Base-by-base conservation (phyloP, 108 stramenopile species). In the Pseudonitzschia pungens region DNA sequence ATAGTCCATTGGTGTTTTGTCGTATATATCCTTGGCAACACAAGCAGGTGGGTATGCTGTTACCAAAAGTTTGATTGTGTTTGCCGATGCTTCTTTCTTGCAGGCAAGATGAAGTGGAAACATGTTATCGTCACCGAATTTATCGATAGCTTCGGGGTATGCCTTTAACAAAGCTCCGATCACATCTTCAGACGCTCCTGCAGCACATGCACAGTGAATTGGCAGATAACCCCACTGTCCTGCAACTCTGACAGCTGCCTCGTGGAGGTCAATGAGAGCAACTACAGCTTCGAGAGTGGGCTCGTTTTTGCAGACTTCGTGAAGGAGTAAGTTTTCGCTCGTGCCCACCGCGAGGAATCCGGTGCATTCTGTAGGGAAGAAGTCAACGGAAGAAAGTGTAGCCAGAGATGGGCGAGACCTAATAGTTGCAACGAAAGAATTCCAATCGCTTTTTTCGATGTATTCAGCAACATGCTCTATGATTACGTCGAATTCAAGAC, bases 121-220 rank as follows among this genome's bases (percentile, higher is more conserved):
- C 86, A 21, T 74, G 59, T 26, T 77, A 81, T 24, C 86, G 77
- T 28, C 83, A 52, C 32, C 81, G 22, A 41, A 45, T 4, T 11
- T 11, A 0, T 70, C 5, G 54, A 70, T 50, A 66, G 84, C 82
- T 66, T 89, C 89, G 57, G 89, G 89, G 65, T 85, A 84, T 20
- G 85, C 77, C 32, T 70, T 45, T 27, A 87, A 50, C 18, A 89
- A 54, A 1, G 65, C 62, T 56, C 78, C 69, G 69, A 87, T 72
- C 18, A 87, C 85, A 11, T 69, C 65, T 18, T 77, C 73, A 6
- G 86, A 81, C 48, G 86, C 86, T 63, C 78, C 83, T 11, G 79
- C 76, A 64, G 83, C 84, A 68, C 88, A 89, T 1, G 92, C 92
- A 73, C 83, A 86, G 72, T 92, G 92, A 9, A 92, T 57, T 16